A percentile compares a stretch with the other conserved stretches of the same genome.
Conservation (phyloP, 805 yeast genomes). For the Kuraishia borneana region DNA sequence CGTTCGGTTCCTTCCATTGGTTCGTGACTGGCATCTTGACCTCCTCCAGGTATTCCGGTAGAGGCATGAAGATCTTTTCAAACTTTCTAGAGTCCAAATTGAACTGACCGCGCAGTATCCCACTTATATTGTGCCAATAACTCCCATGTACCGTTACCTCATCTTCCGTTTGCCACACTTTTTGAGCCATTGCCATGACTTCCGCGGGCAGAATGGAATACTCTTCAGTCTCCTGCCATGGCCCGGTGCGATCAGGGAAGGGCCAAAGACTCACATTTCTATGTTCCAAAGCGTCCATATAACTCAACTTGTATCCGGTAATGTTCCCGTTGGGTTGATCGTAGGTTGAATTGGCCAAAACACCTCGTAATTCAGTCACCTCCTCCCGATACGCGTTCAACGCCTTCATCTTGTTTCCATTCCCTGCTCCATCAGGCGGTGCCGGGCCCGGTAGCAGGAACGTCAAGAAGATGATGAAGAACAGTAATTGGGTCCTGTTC, state of each 20-base stretch:
- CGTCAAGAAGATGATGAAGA: conserved; percentile 24
- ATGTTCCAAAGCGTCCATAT: conserved; percentile 40
- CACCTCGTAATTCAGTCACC: conserved; percentile 17
- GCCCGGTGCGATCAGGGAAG: conserved; percentile 20
- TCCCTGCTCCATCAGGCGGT: conserved; percentile 10
- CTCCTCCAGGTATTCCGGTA: conserved; percentile 9
- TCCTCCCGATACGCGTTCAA: conserved; percentile 24
- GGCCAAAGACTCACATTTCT: conserved; percentile 47
- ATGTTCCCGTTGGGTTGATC: conserved; percentile 52
- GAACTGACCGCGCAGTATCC: conserved; percentile 33
- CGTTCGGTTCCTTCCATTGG: conserved; percentile 4
- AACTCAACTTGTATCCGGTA: conserved; percentile 62
- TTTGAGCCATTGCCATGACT: conserved; percentile 33
- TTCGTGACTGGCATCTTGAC: neutral
- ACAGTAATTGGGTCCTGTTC: conserved; percentile 16
- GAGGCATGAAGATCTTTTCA: conserved; percentile 14
- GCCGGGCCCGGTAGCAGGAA: conserved; percentile 31
- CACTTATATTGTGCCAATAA: conserved; percentile 31
- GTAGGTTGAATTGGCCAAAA: conserved; percentile 31
- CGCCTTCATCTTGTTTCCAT: conserved; percentile 11
- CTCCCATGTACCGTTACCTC: conserved; percentile 7
- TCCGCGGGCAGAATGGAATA: conserved; percentile 50
- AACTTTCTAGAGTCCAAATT: conserved; percentile 9
- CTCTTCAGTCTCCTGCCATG: conserved; percentile 37
- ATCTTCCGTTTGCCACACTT: conserved; percentile 38